phyloP scores from a whole-genome alignment of 164 flowering plant species.

The Kalanchoe fedtschenkoi region DNA sequence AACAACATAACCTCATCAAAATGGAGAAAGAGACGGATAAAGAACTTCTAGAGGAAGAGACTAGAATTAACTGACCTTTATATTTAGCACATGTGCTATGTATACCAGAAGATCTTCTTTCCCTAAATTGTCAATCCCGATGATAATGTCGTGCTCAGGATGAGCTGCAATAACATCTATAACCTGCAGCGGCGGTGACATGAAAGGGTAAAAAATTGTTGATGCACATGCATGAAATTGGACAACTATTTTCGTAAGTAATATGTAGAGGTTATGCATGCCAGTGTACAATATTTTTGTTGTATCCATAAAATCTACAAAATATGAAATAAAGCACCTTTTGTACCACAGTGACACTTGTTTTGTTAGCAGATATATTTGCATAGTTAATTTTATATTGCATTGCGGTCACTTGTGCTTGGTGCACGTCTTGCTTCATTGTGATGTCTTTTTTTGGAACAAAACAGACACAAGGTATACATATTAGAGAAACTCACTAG shows the following conservation, averaged over 20 bases:
- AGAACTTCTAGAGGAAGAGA: not conserved
- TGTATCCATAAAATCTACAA: no score
- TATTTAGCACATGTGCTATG: conserved; percentile 42
- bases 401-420: no score
- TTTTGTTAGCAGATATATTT: not conserved
- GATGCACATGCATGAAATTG: not conserved
- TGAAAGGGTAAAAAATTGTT: not conserved
- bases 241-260: not conserved
- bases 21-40: not conserved
- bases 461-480: not conserved
- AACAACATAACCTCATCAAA: not conserved
- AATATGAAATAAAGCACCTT: not conserved
- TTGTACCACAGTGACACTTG: not conserved
- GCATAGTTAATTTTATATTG: not conserved
- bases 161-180: conserved; percentile 58
- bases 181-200: conserved; percentile 31
- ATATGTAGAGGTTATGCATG: not conserved
- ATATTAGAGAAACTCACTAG: not conserved
- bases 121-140: conserved; percentile 70
- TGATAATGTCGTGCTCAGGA: conserved; percentile 68
- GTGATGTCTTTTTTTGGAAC: no score
- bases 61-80: conserved; percentile 37
- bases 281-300: no score
- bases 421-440: no score
- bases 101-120: conserved; percentile 76